phyloP scores from a whole-genome alignment of 2,329 filamentous ascomycete genomes.

The Pezicula radicicola region DNA sequence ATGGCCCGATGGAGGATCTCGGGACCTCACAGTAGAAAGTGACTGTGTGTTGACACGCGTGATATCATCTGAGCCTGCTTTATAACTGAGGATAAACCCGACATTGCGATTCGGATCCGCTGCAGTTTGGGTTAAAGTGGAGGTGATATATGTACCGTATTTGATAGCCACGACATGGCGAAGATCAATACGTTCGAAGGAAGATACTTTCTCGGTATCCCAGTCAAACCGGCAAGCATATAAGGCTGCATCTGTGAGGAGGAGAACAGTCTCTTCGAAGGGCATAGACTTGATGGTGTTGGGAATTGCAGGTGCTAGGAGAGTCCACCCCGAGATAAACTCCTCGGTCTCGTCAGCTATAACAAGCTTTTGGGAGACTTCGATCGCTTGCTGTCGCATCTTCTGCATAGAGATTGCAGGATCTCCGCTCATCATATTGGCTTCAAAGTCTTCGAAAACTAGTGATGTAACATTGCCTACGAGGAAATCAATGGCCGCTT shows the following conservation, averaged over 20 bases:
- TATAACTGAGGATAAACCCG: slow-evolving; percentile 78
- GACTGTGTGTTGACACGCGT: slow-evolving; percentile 83
- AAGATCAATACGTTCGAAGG: slow-evolving; percentile 83
- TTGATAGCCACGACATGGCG: slow-evolving; percentile 70
- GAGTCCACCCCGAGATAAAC: slow-evolving; percentile 83
- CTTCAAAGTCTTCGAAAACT: slow-evolving; percentile 92
- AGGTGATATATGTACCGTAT: slow-evolving; percentile 86
- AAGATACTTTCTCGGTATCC: slow-evolving; percentile 90
- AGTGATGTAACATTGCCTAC: slow-evolving; percentile 81
- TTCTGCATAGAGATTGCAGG: slow-evolving; percentile 83
- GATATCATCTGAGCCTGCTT: slow-evolving; percentile 66
- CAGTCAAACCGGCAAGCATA: slow-evolving; percentile 94
- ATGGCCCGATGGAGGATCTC: slow-evolving; percentile 16
- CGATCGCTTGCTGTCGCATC: slow-evolving; percentile 84
- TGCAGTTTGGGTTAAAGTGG: slow-evolving; percentile 74
- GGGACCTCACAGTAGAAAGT: slow-evolving; percentile 52
- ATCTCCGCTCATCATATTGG: slow-evolving; percentile 89
- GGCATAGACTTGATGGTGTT: slow-evolving; percentile 68
- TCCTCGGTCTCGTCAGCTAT: slow-evolving; percentile 82
- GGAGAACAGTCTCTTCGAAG: slow-evolving; percentile 83
- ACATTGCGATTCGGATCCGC: slow-evolving; percentile 77
- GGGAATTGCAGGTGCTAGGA: slow-evolving; percentile 71
- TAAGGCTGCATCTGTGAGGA: slow-evolving; percentile 80
- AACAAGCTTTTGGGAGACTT: slow-evolving; percentile 82
- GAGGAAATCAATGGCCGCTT: slow-evolving; percentile 91